These are phyloP conservation scores for Aspergillus taichungensis DNA, from an alignment of 495 filamentous ascomycete genomes.

Conservation along the genomic window DNA sequence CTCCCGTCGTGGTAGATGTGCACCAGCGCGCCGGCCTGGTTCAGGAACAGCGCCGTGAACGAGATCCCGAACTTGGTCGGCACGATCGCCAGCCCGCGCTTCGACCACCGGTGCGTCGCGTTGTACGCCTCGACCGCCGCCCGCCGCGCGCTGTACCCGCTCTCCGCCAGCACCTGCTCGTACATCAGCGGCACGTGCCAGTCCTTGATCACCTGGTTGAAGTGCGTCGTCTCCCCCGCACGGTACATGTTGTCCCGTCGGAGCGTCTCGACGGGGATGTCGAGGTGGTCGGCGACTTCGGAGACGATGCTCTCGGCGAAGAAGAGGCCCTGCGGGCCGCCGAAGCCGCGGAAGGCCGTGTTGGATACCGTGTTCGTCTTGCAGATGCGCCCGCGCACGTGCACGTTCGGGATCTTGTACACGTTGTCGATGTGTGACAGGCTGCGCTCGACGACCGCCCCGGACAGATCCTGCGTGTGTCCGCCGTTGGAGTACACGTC, in stretches of 20 bases:
- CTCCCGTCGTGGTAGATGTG: slow-evolving; percentile 97
- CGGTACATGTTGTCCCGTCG: slow-evolving; percentile 89
- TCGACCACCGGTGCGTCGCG: slow-evolving; percentile 83
- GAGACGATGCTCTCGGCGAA: slow-evolving; percentile 84
- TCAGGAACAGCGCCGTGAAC: slow-evolving; percentile 91
- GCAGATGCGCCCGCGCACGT: slow-evolving; percentile 77
- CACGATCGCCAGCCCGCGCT: slow-evolving; percentile 81
- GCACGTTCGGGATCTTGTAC: slow-evolving; percentile 78
- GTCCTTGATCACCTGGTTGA: slow-evolving; percentile 81
- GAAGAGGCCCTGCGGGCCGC: slow-evolving; percentile 94
- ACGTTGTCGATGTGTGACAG: slow-evolving; percentile 81
- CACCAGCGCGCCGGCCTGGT: slow-evolving; percentile 91
- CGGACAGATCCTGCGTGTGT: slow-evolving; percentile 85
- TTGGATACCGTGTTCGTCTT: slow-evolving; percentile 97
- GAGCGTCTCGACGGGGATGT: slow-evolving; percentile 73
- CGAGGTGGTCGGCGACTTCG: slow-evolving; percentile 83
- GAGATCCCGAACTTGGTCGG: slow-evolving; percentile 98
- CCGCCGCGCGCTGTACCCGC: slow-evolving; percentile 60
- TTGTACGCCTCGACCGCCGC: slow-evolving; percentile 77
- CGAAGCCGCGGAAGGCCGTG: slow-evolving; percentile 95
- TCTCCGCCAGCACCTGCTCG: slow-evolving; percentile 75
- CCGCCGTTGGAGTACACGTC: slow-evolving; percentile 91
- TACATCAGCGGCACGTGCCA: slow-evolving; percentile 97
- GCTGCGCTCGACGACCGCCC: slow-evolving; percentile 75
- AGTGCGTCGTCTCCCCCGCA: slow-evolving; percentile 71